Evolutionary conservation across 2,329 filamentous ascomycete species (phyloP).

Genomic region (Cadophora malorum): DNA sequence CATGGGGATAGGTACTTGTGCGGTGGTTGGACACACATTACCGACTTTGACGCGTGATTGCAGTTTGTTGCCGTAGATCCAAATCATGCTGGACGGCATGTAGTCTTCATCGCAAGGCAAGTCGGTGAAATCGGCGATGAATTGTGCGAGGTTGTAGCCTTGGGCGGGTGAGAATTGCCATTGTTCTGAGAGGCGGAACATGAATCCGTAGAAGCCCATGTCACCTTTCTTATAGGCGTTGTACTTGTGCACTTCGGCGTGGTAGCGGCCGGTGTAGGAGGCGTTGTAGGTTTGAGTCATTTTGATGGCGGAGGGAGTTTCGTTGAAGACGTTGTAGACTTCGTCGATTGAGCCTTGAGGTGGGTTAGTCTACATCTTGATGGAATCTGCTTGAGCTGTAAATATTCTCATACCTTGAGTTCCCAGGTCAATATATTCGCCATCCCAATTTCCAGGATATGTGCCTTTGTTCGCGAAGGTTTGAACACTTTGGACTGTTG

Average conservation of each 20-base stretch:
- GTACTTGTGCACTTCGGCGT: slow-evolving; percentile 54
- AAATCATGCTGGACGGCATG: slow-evolving; percentile 58
- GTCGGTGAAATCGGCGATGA: slow-evolving; percentile 56
- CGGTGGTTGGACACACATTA: slow-evolving; percentile 43
- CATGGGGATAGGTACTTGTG: slow-evolving; percentile 42
- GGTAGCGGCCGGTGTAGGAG: slow-evolving; percentile 53
- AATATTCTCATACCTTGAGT: background rate
- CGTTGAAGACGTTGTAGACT: slow-evolving; percentile 29
- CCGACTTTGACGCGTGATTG: slow-evolving; percentile 52
- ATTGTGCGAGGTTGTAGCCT: slow-evolving; percentile 57
- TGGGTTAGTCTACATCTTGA: background rate
- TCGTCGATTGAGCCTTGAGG: slow-evolving; percentile 23
- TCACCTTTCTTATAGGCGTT: slow-evolving; percentile 54
- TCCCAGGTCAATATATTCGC: slow-evolving; percentile 8
- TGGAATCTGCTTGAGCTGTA: too few relatives aligned
- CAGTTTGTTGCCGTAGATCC: slow-evolving; percentile 52
- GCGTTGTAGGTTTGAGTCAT: slow-evolving; percentile 51
- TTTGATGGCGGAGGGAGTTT: slow-evolving; percentile 26
- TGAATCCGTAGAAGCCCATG: slow-evolving; percentile 56
- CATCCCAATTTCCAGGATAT: slow-evolving; percentile 25
- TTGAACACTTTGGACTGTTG: slow-evolving; percentile 13
- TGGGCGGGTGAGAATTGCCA: slow-evolving; percentile 54
- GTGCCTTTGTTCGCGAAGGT: slow-evolving; percentile 29
- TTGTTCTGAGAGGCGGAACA: slow-evolving; percentile 53
- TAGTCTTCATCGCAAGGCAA: slow-evolving; percentile 52